Evolutionary conservation across 2,329 filamentous ascomycete genomes (phyloP).

Genomic region (Aureobasidium lini): DNA sequence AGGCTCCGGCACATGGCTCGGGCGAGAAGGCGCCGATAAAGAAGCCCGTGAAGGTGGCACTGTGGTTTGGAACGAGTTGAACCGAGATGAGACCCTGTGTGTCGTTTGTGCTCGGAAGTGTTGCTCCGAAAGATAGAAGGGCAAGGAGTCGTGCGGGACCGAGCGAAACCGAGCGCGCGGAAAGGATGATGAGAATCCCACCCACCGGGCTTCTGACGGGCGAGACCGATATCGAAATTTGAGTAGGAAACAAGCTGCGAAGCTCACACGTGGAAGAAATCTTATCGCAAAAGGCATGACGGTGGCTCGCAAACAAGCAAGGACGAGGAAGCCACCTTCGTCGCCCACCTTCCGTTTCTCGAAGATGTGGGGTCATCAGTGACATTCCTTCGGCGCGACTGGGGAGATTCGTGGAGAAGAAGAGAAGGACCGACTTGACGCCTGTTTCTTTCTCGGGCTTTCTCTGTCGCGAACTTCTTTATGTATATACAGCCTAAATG

Average conservation of each 20-base stretch:
- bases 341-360: background rate
- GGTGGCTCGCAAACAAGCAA: background rate
- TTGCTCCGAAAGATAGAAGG: background rate
- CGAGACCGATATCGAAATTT: background rate
- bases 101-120: background rate
- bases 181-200: background rate
- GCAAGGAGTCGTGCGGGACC: background rate
- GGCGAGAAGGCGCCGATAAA: background rate
- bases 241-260: background rate
- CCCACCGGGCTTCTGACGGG: background rate
- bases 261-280: background rate
- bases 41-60: background rate
- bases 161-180: background rate
- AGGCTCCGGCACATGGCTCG: background rate
- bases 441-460: background rate
- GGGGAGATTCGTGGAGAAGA: background rate
- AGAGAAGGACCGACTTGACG: conserved; percentile 5
- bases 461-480: background rate
- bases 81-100: background rate
- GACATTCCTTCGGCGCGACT: conserved; percentile 6
- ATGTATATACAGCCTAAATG: conserved; percentile 2
- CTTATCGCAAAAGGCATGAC: background rate
- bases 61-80: background rate
- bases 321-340: background rate
- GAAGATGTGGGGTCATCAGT: conserved; percentile 4